Percentiles rank a stretch among this genome's conserved stretches.
Conservation (phyloP, 345 rosid genomes). For the Streptanthus diversifolius region DNA sequence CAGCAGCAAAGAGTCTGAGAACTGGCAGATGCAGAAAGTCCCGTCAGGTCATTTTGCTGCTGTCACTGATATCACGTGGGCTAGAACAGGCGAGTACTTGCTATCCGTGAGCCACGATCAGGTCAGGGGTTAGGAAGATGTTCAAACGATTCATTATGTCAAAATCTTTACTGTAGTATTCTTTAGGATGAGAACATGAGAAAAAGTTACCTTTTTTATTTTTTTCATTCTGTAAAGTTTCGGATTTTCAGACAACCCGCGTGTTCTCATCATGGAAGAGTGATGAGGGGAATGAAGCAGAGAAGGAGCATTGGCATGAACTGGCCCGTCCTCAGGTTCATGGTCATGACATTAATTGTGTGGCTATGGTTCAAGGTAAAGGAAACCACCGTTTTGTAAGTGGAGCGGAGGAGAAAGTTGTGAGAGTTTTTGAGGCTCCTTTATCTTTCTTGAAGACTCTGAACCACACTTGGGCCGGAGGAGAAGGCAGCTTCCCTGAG, state of each 20-base stretch:
- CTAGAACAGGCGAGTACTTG: constrained; percentile 63
- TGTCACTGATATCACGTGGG: constrained; percentile 83
- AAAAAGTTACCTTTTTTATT: not conserved
- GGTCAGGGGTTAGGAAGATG: constrained; percentile 41
- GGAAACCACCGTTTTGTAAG: constrained; percentile 90
- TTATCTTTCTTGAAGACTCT: constrained; percentile 79
- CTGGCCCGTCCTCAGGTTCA: constrained; percentile 94
- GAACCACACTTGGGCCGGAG: constrained; percentile 51
- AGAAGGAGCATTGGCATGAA: constrained; percentile 74
- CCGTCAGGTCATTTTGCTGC: constrained; percentile 89
- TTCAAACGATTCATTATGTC: not conserved
- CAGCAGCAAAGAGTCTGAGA: constrained; percentile 40
- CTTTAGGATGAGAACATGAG: not conserved
- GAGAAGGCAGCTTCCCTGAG: constrained; percentile 47
- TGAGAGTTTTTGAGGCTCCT: constrained; percentile 91
- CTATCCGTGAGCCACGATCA: constrained; percentile 93
- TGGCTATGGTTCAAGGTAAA: constrained; percentile 67
- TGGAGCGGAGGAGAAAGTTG: constrained; percentile 98
- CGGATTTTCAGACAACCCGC: constrained; percentile 60
- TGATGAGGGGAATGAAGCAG: constrained; percentile 31
- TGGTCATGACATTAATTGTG: constrained; percentile 92
- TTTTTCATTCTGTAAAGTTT: not conserved
- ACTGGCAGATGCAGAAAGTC: constrained; percentile 87
- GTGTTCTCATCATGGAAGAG: constrained; percentile 78
- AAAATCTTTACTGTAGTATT: not conserved